phyloP scores from a whole-genome alignment of 73 alveolate genomes.

The Paramecium octaurelia region DNA sequence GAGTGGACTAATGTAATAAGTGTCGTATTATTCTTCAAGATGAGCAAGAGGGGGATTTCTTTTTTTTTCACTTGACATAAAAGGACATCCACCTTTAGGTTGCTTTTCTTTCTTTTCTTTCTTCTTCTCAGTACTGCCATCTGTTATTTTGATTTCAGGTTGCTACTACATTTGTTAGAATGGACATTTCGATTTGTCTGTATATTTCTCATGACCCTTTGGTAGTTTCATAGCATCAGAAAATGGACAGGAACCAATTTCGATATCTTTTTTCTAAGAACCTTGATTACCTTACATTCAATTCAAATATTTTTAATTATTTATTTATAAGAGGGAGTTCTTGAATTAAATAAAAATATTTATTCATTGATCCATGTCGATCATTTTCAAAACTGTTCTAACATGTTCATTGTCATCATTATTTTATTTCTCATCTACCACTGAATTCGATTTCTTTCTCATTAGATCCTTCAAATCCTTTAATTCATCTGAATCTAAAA shows the following conservation, averaged over 20 bases:
- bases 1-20: constrained; percentile 35
- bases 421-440: background rate
- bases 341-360: background rate
- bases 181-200: background rate
- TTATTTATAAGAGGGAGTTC: background rate
- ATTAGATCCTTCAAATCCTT: background rate
- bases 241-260: background rate
- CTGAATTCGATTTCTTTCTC: constrained; percentile 8
- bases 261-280: background rate
- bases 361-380: constrained; percentile 26
- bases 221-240: background rate
- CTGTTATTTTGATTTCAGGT: constrained; percentile 45
- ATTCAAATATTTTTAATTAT: background rate
- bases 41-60: constrained; percentile 36
- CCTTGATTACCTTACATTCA: background rate
- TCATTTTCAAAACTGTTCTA: background rate
- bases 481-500: constrained; percentile 23
- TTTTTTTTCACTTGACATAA: constrained; percentile 46
- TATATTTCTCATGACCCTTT: background rate
- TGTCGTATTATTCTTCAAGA: constrained; percentile 18
- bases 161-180: background rate
- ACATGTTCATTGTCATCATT: constrained; percentile 37
- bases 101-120: constrained; percentile 32
- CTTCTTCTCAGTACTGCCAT: constrained; percentile 16
- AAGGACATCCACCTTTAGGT: constrained; percentile 59